Percentiles rank a stretch among this genome's conserved stretches.
These are phyloP conservation scores for Nemophila menziesii DNA, from an alignment of 257 asterid species.

Conservation along the genomic window DNA sequence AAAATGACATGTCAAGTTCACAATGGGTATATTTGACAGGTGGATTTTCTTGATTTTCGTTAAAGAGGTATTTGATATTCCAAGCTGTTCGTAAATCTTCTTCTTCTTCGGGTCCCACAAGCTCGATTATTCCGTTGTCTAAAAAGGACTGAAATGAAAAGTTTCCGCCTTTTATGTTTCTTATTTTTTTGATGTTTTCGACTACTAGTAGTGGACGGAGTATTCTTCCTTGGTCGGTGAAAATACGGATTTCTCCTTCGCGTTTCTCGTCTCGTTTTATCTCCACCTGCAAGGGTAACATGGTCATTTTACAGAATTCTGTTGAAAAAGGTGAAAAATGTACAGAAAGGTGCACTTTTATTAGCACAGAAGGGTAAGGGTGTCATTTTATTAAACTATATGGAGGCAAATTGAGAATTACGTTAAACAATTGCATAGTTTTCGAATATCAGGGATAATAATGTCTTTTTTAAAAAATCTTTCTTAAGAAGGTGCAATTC, in stretches of 20 bases:
- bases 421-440: too few species aligned
- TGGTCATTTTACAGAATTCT: too few species aligned
- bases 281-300: constrained; percentile 47
- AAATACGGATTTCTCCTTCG: constrained; percentile 74
- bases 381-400: too few species aligned
- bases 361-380: too few species aligned
- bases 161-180: constrained; percentile 43
- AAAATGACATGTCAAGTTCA: constrained; percentile 72
- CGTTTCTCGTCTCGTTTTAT: constrained; percentile 61
- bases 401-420: too few species aligned
- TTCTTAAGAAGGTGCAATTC: too few species aligned
- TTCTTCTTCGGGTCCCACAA: constrained; percentile 92
- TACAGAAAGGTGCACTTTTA: neutral
- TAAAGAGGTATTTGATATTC: constrained; percentile 54
- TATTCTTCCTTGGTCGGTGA: constrained; percentile 89
- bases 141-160: constrained; percentile 51
- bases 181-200: constrained; percentile 46
- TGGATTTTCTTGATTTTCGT: constrained; percentile 40
- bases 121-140: constrained; percentile 59
- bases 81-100: constrained; percentile 86
- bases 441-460: too few species aligned
- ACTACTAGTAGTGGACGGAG: constrained; percentile 89
- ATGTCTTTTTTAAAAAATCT: too few species aligned
- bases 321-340: too few species aligned
- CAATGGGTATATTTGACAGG: constrained; percentile 68